Evolutionary conservation across 208 protist genomes (phyloP).

Genomic region (Leishmania gerbilli): DNA sequence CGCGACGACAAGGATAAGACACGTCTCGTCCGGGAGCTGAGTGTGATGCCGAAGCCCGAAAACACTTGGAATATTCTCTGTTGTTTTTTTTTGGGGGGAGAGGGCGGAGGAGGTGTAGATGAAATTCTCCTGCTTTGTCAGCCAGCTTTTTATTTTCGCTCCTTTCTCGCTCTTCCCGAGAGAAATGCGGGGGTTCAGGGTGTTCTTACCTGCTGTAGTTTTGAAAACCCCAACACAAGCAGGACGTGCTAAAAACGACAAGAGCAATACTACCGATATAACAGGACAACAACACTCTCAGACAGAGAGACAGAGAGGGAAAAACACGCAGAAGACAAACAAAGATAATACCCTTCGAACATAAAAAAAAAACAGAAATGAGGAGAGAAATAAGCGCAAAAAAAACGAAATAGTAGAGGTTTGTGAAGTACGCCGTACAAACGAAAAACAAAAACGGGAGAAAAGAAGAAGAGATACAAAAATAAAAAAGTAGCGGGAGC

Average conservation of each 20-base stretch:
- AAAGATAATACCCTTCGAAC: background rate
- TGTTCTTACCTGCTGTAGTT: background rate
- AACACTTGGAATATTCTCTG: background rate
- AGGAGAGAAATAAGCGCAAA: background rate
- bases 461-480: background rate
- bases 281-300: conserved; percentile 1
- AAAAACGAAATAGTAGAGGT: too few species aligned
- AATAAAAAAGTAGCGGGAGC: background rate
- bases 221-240: background rate
- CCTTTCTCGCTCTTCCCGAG: background rate
- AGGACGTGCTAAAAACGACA: background rate
- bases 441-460: background rate
- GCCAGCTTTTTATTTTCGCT: background rate
- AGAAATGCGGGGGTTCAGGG: background rate
- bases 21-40: background rate
- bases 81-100: background rate
- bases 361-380: background rate
- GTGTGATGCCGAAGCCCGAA: background rate
- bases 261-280: background rate
- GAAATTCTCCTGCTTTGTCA: background rate
- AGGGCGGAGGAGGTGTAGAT: background rate
- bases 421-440: background rate
- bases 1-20: background rate
- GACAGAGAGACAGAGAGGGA: background rate
- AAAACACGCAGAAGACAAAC: background rate